Percentiles rank a stretch among this genome's conserved stretches.
These are phyloP conservation scores for Aspergillus luchuensis DNA, from an alignment of 2,329 filamentous ascomycete species.

Conservation along the genomic window DNA sequence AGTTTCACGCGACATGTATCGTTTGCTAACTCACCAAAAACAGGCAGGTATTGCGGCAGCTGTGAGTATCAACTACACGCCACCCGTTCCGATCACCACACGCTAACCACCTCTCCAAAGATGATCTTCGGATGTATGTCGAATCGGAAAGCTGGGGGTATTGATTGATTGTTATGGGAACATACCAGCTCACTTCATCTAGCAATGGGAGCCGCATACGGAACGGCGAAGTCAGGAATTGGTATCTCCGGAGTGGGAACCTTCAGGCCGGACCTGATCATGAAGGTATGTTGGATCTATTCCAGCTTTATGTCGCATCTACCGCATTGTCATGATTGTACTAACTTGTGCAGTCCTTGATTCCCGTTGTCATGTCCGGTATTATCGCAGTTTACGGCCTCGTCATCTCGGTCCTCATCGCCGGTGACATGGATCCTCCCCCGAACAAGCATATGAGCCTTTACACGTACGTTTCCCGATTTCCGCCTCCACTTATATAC, in stretches of 20 bases:
- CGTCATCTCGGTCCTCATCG: constrained; percentile 94
- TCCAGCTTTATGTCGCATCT: background rate
- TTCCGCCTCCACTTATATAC: background rate
- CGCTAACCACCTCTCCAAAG: constrained; percentile 37
- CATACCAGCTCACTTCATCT: constrained; percentile 29
- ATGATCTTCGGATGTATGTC: constrained; percentile 57
- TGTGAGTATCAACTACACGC: constrained; percentile 38
- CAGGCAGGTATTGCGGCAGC: constrained; percentile 54
- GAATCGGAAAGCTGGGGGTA: constrained; percentile 7
- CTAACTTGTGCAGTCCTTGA: constrained; percentile 46
- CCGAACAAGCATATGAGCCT: constrained; percentile 72
- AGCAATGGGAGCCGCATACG: constrained; percentile 68
- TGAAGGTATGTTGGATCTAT: constrained; percentile 56
- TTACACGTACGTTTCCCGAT: constrained; percentile 65
- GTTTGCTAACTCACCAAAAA: constrained; percentile 28
- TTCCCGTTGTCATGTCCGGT: constrained; percentile 83
- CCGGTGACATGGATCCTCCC: constrained; percentile 79
- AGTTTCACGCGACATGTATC: background rate
- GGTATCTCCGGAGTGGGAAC: constrained; percentile 68
- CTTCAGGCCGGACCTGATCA: constrained; percentile 67
- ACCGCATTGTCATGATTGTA: background rate
- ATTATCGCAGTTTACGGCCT: constrained; percentile 98
- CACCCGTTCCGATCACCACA: constrained; percentile 3
- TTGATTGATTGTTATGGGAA: constrained; percentile 6
- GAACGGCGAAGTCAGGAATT: constrained; percentile 68